These are phyloP conservation scores for Canavalia gladiata DNA, from an alignment of 306 rosid species.

Conservation along the genomic window DNA sequence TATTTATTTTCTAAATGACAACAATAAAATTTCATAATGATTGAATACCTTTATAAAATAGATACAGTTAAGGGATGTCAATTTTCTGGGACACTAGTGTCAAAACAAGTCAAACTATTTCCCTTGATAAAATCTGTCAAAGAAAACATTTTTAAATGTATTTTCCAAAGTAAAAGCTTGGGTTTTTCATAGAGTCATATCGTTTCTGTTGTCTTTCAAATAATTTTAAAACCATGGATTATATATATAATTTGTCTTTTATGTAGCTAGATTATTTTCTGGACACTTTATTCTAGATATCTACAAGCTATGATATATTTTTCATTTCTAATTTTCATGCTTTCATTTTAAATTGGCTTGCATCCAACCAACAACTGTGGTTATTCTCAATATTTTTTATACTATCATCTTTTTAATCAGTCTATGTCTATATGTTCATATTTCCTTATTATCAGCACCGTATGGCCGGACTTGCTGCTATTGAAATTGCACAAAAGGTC, in stretches of 20 bases:
- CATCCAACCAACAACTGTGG: slow-evolving; percentile 4
- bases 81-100: slow-evolving; percentile 18
- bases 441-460: slow-evolving; percentile 83
- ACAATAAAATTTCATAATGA: slow-evolving; percentile 10
- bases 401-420: slow-evolving; percentile 12
- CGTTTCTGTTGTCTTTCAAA: slow-evolving; percentile 4
- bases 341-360: slow-evolving; percentile 16
- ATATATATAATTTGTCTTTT: background rate
- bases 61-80: background rate
- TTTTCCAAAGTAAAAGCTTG: slow-evolving; percentile 40
- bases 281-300: slow-evolving; percentile 20
- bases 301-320: slow-evolving; percentile 3
- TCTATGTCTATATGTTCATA: slow-evolving; percentile 33
- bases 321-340: background rate
- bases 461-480: slow-evolving; percentile 96
- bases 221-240: background rate
- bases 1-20: background rate
- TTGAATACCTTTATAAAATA: background rate
- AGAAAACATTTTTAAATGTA: background rate
- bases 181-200: slow-evolving; percentile 14
- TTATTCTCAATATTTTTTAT: slow-evolving; percentile 20
- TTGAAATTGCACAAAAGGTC: slow-evolving; percentile 96
- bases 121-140: background rate
- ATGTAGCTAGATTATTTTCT: slow-evolving; percentile 7
- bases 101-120: background rate